These are phyloP conservation scores for Parietaria judaica DNA, from an alignment of 306 rosid species.

Conservation along the genomic window DNA sequence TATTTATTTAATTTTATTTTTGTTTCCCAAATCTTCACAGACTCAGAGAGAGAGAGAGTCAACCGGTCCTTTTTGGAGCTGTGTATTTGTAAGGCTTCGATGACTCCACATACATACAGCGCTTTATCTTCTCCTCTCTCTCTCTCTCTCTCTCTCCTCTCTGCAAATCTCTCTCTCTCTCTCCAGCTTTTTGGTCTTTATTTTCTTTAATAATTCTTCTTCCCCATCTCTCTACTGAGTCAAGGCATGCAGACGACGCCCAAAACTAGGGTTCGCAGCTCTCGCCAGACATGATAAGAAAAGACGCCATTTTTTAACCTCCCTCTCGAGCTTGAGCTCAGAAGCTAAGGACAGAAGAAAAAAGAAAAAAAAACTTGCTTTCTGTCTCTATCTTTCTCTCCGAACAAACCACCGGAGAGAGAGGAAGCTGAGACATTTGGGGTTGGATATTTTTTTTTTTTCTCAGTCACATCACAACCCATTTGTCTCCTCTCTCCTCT, in stretches of 20 bases:
- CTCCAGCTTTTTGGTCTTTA: background rate
- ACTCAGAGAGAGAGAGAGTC: slow-evolving; percentile 33
- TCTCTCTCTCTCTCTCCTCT: slow-evolving; percentile 1
- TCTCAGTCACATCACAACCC: slow-evolving; percentile 15
- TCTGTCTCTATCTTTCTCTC: slow-evolving; percentile 61
- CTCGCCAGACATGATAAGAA: background rate
- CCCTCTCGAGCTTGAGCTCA: slow-evolving; percentile 6
- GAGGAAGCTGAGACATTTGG: slow-evolving; percentile 54
- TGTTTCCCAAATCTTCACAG: background rate
- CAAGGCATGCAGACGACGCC: slow-evolving; percentile 62
- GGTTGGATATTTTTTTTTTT: slow-evolving; percentile 4
- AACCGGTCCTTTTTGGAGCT: slow-evolving; percentile 79
- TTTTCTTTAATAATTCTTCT: background rate
- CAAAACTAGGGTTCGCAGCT: slow-evolving; percentile 55
- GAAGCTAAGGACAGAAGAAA: slow-evolving; percentile 26
- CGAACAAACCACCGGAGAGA: slow-evolving; percentile 13
- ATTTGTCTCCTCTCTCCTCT: slow-evolving; percentile 51
- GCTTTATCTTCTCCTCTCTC: slow-evolving; percentile 35
- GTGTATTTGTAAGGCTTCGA: slow-evolving; percentile 84
- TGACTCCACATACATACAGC: slow-evolving; percentile 63
- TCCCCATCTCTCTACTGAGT: slow-evolving; percentile 12
- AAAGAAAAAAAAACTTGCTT: slow-evolving; percentile 27
- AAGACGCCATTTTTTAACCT: background rate
- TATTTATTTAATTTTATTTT: background rate
- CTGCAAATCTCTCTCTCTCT: slow-evolving; percentile 13